A percentile compares a stretch with the other conserved stretches of the same genome.
These are phyloP conservation scores for Mikania micrantha DNA, from an alignment of 129 eudicot species.

Conservation along the genomic window DNA sequence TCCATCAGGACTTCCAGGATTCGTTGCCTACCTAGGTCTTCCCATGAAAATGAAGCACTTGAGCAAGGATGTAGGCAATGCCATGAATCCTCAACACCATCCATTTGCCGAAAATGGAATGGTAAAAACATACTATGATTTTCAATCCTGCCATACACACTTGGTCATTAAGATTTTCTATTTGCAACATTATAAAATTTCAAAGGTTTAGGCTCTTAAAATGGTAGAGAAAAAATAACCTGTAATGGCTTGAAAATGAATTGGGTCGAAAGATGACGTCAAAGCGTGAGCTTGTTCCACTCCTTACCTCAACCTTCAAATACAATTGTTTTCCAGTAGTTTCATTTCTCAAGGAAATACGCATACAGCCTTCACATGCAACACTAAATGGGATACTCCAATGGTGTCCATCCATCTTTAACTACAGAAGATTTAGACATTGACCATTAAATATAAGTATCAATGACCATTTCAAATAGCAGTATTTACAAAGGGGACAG, in stretches of 20 bases:
- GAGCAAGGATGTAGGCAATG: conserved; percentile 62
- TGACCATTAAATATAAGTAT: conserved; percentile 8
- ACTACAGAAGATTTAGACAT: conserved; percentile 30
- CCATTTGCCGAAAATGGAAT: conserved; percentile 76
- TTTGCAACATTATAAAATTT: not conserved
- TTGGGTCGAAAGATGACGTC: conserved; percentile 89
- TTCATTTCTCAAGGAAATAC: conserved; percentile 49
- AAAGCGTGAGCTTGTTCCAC: conserved; percentile 65
- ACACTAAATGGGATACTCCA: conserved; percentile 92
- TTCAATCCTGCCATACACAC: conserved; percentile 65
- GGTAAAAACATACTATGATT: conserved; percentile 78
- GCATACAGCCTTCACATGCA: conserved; percentile 77
- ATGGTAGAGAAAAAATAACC: conserved; percentile 30
- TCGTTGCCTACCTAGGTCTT: conserved; percentile 88
- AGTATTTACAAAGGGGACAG: not conserved
- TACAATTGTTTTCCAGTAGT: conserved; percentile 26
- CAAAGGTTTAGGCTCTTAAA: not conserved
- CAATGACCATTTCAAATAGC: not conserved
- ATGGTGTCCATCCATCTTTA: conserved; percentile 58
- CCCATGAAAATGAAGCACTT: conserved; percentile 84
- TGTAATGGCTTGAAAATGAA: conserved; percentile 84
- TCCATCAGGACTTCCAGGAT: conserved; percentile 61
- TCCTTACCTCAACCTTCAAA: conserved; percentile 72
- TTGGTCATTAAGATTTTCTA: not conserved
- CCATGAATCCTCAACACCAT: conserved; percentile 77